Conservation (phyloP, 106 monocot species). For the Triglochin maritima region DNA sequence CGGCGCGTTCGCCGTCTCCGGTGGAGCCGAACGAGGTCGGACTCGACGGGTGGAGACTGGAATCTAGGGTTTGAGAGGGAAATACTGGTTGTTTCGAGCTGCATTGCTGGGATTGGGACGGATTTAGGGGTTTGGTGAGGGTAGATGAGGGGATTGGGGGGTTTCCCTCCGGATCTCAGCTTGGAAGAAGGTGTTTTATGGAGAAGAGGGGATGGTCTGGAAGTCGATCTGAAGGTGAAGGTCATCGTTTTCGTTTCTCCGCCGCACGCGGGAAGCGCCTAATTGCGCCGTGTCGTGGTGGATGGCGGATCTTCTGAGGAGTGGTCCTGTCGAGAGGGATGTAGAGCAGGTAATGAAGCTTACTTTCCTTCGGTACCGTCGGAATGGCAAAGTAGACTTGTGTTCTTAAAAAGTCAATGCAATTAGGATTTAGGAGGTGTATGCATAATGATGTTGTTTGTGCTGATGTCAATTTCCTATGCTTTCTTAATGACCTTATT, state of each 20-base stretch:
- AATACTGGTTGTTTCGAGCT: background rate
- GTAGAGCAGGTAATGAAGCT: slow-evolving; percentile 21
- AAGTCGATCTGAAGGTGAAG: background rate
- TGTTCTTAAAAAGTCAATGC: background rate
- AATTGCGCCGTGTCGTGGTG: slow-evolving; percentile 2
- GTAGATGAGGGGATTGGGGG: background rate
- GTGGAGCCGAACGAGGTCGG: background rate
- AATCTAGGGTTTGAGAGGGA: background rate
- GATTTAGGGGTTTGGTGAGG: background rate
- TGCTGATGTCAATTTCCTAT: no score
- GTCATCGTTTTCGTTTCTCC: background rate
- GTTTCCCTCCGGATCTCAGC: background rate
- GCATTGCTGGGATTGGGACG: background rate
- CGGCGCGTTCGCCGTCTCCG: background rate
- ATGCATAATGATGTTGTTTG: no score
- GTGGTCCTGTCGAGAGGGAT: slow-evolving; percentile 25
- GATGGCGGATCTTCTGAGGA: slow-evolving; percentile 28
- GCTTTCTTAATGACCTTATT: no score
- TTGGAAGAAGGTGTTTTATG: slow-evolving; percentile 5
- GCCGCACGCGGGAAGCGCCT: background rate
- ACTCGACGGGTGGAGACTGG: background rate
- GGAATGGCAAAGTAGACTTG: background rate
- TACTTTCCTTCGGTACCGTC: background rate
- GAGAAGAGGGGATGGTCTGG: slow-evolving; percentile 1
- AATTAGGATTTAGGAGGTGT: background rate